A percentile compares a stretch with the other conserved stretches of the same genome.
Conservation (phyloP, 116 monocot species). For the Cymodocea nodosa region DNA sequence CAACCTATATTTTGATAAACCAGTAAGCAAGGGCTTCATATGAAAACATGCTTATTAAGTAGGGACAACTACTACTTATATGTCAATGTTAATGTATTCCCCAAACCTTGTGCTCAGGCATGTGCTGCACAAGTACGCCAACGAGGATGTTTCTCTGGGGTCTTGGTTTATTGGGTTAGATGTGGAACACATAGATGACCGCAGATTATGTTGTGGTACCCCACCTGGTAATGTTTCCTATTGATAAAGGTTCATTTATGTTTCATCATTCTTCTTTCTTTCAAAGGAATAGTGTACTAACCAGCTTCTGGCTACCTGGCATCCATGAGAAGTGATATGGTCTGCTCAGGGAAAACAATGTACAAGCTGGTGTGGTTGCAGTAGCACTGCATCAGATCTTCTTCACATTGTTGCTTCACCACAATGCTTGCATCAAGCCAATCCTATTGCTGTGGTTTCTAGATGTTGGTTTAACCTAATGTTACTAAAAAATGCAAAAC, state of each 20-base stretch:
- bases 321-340: background rate
- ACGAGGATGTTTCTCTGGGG: conserved; percentile 93
- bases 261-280: background rate
- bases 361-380: too few relatives aligned
- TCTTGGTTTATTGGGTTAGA: conserved; percentile 94
- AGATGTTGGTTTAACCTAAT: background rate
- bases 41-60: background rate
- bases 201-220: conserved; percentile 83
- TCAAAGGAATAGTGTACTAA: background rate
- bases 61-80: background rate
- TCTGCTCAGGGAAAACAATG: too few relatives aligned
- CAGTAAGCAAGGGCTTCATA: conserved; percentile 43
- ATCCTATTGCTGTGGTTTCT: background rate
- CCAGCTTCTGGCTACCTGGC: background rate
- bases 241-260: background rate
- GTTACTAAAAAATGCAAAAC: too few relatives aligned
- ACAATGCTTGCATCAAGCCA: background rate
- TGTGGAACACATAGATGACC: conserved; percentile 84
- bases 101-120: conserved; percentile 27
- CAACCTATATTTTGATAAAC: conserved; percentile 78
- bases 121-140: conserved; percentile 86
- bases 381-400: too few relatives aligned
- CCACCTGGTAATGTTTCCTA: conserved; percentile 49
- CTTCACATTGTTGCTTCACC: background rate
- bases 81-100: background rate